These are phyloP conservation scores for Oryza meyeriana DNA, from an alignment of 176 grass and related monocot species.

Conservation along the genomic window DNA sequence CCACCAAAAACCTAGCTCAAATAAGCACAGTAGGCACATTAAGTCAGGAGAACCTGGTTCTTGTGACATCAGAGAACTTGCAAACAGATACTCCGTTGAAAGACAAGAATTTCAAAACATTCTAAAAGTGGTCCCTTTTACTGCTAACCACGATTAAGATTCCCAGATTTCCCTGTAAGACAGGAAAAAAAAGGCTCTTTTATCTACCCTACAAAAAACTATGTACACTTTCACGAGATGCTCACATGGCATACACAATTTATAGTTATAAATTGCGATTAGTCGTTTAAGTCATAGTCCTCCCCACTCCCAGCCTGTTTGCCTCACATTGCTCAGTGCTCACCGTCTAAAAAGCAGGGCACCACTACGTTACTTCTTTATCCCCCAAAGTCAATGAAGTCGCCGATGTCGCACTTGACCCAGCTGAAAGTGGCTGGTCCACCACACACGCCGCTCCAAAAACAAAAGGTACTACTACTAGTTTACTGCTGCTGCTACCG, in stretches of 20 bases:
- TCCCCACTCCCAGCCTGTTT: neutral
- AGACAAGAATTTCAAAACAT: neutral
- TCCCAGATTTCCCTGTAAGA: neutral
- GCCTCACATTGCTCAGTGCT: neutral
- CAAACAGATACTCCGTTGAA: neutral
- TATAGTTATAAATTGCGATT: neutral
- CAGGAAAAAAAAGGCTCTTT: neutral
- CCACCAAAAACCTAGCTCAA: neutral
- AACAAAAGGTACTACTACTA: neutral
- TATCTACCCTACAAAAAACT: neutral
- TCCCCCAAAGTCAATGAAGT: constrained; percentile 25
- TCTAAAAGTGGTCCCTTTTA: neutral
- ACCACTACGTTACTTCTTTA: constrained; percentile 12
- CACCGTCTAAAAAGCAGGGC: constrained; percentile 41
- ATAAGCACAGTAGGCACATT: neutral
- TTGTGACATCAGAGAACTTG: neutral
- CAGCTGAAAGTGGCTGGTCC: neutral
- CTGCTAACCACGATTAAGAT: neutral
- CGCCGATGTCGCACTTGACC: constrained; percentile 2
- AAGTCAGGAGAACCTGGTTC: neutral
- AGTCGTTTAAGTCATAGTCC: neutral
- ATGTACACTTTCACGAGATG: neutral
- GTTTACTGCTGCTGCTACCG: neutral
- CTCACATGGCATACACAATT: neutral
- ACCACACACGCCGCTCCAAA: neutral